Evolutionary conservation across 352 stramenopile genomes (phyloP), one percentile per base, ranked within the genome.

Genomic region (Phytophthora sp.): DNA sequence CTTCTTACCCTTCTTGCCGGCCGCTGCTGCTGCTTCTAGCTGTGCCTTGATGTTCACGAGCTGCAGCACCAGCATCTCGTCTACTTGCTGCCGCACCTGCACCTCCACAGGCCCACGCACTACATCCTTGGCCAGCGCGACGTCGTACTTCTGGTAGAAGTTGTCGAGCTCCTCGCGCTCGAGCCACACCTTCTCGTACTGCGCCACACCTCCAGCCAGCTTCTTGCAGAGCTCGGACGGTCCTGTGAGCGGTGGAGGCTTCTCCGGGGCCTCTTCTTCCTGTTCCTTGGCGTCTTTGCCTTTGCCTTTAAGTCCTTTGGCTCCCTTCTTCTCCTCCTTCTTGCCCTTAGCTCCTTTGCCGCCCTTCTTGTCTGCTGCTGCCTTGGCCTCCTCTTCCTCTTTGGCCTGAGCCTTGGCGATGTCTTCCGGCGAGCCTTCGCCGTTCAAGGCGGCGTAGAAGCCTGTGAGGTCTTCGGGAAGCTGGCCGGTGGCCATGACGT

Each of bases 21-120:
- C 71, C 6, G 68, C 72, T 1, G 84, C 81, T 9, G 82, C 87
- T 0, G 84, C 83, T 28, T 90, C 84, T 6, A 97, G 73, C 66
- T 97, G 88, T 30, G 84, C 71, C 58, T 98, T 97, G 69, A 98
- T 97, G 79, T 98, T 98, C 26, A 90, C 80, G 17, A 98, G 82
- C 57, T 97, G 96, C 35, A 96, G 74, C n/a, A 97, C 76, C 15
- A 98, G 73, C 82, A 98, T 97, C 54, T 98, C 90, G 51, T 98
- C 95, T 45, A 98, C 94, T 73, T 96, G 79, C 57, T 93, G 79
- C 5, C 85, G 90, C 10, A 98, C 82, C 46, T 97, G 84, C 6
- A 81, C 71, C 54, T 97, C 84, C 17, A 98, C 90, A 6, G 90
- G 83, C 3, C 87, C 87, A 6, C 91, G 91, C 15, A 97, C 87